Evolutionary conservation across 352 stramenopile genomes (phyloP), one percentile per base, ranked within the genome.

Genomic region (Saprolegnia parasitica): DNA sequence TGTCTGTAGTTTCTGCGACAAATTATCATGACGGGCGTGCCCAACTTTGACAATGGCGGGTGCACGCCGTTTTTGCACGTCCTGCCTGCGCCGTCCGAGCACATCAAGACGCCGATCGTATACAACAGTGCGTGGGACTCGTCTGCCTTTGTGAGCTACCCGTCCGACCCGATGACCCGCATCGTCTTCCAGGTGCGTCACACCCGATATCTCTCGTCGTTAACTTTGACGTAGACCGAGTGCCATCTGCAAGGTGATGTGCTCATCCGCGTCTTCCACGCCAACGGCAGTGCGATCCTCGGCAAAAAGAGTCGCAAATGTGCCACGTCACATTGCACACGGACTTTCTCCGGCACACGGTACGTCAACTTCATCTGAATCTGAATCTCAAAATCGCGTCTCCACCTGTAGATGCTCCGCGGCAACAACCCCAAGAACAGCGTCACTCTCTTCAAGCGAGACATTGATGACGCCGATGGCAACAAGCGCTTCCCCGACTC

Each of bases 311-410:
- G 62, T 78, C 87, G 50, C 87, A 90, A 66, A 90, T 93, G 80
- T 92, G 91, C 72, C 86, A 93, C 75, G 85, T 93, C 52, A 91
- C 82, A 15, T 90, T 93, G 64, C 86, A 91, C 68, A 93, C 86
- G 1, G 84, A 90, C 56, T 91, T 92, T 67, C 82, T 91, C 54
- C 83, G 83, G 6, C 26, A 39, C 23, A n/a, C 26, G 49, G 62
- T 68, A 37, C 62, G 62, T 58, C 4, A 8, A n/a, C 16, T n/a
- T 2, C 4, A 49, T 10, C 42, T n/a, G 11, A n/a, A n/a, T n/a
- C 1, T n/a, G 42, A n/a, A 15, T 49, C 3, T 35, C 29, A 35
- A 45, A 15, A 40, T 42, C 54, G 3, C 54, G 46, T 9, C 18
- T 39, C 5, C 5, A 5, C 29, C 2, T 35, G 29, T 20, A 24